Evolutionary conservation across 352 stramenopile species (phyloP), one percentile per base, ranked within the genome.

Genomic region (Phytophthora parvispora): DNA sequence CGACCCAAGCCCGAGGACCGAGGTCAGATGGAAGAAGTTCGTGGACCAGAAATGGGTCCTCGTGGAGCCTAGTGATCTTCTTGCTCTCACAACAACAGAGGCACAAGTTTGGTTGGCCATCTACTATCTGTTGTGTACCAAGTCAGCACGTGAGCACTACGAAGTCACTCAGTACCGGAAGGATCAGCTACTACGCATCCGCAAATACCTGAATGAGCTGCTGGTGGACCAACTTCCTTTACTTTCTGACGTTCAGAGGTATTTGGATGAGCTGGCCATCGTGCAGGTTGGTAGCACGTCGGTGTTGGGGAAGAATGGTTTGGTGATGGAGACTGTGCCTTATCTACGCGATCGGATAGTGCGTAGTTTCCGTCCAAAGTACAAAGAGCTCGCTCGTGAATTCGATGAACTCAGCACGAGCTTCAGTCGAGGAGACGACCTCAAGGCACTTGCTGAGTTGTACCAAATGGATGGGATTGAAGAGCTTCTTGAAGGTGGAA

Each of bases 181-280:
- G 59, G 83, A 95, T 42, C 87, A 97, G 52, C 75, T 99, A 13
- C 78, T 99, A 27, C 87, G 97, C 52, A 75, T 98, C 22, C 90
- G 97, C 48, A 98, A 98, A 78, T 99, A 98, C 75, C 56, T 99
- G 31, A 98, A 98, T 63, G 92, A 99, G 29, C 53, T 98, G 8
- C 69, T 99, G 18, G 56, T 99, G 1, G 97, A 99, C 64, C 97
- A 99, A 65, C 72, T 99, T 8, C 97, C 97, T 22, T 72, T 99
- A n/a, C 87, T 99, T 12, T 67, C 81, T 8, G 95, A 99, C 47
- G 84, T 99, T 4, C 93, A 97, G 59, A 83, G 95, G 18, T 99
- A 98, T 73, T 84, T 99, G 64, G 97, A 99, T 68, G 97, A 99
- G 71, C 77, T 99, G 38, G 86, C 91, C 1, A 96, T 99, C 65